Evolutionary conservation across 768 basidiomycete species (phyloP).

Genomic region (Tubosaeta sp.): DNA sequence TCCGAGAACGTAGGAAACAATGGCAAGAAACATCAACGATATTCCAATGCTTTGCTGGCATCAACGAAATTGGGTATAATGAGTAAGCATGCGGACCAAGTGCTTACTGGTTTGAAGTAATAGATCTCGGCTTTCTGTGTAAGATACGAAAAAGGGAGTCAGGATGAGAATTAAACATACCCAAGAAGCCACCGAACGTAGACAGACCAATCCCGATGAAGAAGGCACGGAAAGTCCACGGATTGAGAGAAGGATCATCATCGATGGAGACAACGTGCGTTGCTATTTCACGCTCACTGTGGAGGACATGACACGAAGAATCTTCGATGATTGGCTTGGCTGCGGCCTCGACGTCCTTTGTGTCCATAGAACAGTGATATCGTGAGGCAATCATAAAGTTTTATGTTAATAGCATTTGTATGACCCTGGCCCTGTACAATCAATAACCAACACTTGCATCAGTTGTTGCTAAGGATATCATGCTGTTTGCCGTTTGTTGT

Average conservation of each 20-base stretch:
- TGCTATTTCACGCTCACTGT: constrained; percentile 43
- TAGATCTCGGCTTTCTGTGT: constrained; percentile 46
- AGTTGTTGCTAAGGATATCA: background rate
- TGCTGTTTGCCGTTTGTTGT: background rate
- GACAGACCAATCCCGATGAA: constrained; percentile 53
- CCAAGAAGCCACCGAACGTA: constrained; percentile 49
- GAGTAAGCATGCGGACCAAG: background rate
- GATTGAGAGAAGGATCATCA: constrained; percentile 22
- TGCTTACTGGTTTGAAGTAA: constrained; percentile 54
- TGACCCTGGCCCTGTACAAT: background rate
- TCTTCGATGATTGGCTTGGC: constrained; percentile 4
- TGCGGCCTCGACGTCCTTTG: constrained; percentile 30
- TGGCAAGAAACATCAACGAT: constrained; percentile 50
- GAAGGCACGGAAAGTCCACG: constrained; percentile 42
- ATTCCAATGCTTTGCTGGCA: constrained; percentile 47
- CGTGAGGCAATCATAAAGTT: background rate
- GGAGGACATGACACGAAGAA: constrained; percentile 23
- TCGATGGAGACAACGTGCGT: constrained; percentile 35
- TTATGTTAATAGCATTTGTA: background rate
- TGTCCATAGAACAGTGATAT: background rate
- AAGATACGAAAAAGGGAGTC: background rate
- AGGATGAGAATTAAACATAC: constrained; percentile 20
- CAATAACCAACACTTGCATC: background rate
- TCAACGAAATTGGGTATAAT: background rate
- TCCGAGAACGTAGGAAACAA: constrained; percentile 50